Conservation (phyloP, 2,329 filamentous ascomycete species). For the Colletotrichum tofieldiae region DNA sequence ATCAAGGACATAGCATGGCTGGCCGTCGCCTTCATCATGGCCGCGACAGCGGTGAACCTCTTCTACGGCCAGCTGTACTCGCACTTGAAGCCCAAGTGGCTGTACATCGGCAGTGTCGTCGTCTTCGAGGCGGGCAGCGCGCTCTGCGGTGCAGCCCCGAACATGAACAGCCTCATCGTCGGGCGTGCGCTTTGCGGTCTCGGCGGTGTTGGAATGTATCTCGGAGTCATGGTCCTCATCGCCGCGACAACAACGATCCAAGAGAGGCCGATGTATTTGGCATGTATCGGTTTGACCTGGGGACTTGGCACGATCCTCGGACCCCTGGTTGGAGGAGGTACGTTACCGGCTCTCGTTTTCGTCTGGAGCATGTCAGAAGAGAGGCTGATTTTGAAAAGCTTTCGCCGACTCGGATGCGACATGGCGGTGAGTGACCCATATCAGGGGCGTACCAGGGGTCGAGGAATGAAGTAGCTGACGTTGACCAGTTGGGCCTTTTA, state of each 20-base stretch:
- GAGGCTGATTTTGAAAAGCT: constrained; percentile 37
- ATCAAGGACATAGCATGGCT: constrained; percentile 59
- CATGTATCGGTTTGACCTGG: constrained; percentile 53
- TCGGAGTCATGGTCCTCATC: constrained; percentile 39
- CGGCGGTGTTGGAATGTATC: constrained; percentile 50
- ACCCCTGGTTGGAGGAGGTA: constrained; percentile 53
- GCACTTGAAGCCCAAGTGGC: constrained; percentile 52
- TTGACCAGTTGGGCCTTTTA: constrained; percentile 59
- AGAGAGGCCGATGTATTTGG: constrained; percentile 43
- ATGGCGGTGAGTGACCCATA: constrained; percentile 51
- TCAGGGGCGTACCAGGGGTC: not conserved
- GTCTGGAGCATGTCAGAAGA: not conserved
- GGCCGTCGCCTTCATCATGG: constrained; percentile 49
- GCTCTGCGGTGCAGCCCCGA: constrained; percentile 58
- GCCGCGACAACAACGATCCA: constrained; percentile 26
- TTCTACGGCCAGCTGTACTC: constrained; percentile 49
- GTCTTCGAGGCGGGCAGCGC: constrained; percentile 58
- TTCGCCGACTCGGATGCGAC: constrained; percentile 57
- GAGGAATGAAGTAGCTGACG: not conserved
- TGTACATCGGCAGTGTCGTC: constrained; percentile 51
- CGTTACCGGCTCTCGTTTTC: not conserved
- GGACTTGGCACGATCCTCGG: constrained; percentile 63
- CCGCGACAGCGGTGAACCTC: constrained; percentile 25
- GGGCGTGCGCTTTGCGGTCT: constrained; percentile 59
- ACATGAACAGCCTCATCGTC: constrained; percentile 60